phyloP scores from a whole-genome alignment of 1,139 yeast species.

The Lipomyces yarrowii region DNA sequence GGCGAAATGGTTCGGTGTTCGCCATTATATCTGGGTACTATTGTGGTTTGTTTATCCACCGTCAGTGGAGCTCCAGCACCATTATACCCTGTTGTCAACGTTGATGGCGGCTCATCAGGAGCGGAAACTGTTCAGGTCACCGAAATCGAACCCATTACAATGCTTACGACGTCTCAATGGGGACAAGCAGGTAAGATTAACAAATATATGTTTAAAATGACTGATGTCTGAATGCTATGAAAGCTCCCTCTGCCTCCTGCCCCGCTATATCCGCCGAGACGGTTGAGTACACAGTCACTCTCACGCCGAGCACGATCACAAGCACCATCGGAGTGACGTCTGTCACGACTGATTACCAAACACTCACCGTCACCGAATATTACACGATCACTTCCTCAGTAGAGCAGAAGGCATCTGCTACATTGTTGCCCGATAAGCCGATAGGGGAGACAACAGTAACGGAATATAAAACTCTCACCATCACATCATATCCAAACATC shows the following conservation, averaged over 20 bases:
- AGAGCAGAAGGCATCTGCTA: not conserved
- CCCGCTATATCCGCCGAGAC: not conserved
- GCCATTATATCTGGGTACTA: not conserved
- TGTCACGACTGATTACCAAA: not conserved
- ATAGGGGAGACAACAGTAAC: not conserved
- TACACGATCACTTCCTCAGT: not conserved
- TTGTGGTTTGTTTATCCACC: not conserved
- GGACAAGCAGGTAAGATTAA: not conserved
- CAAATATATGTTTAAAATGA: not conserved
- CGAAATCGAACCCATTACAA: not conserved
- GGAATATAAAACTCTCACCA: not conserved
- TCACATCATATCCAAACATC: not conserved
- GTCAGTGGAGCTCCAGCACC: not conserved
- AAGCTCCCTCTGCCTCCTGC: not conserved
- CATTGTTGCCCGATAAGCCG: not conserved
- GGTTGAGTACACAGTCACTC: not conserved
- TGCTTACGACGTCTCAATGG: not conserved
- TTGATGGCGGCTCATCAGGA: not conserved
- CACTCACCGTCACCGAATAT: not conserved
- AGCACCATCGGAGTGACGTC: not conserved
- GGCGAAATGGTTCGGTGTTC: constrained; percentile 1
- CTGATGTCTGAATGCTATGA: not conserved
- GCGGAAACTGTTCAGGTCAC: not conserved
- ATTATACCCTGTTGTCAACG: not conserved
- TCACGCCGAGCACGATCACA: not conserved